phyloP scores from a whole-genome alignment of 305 asterid genomes.

The Fraxinus nigra region DNA sequence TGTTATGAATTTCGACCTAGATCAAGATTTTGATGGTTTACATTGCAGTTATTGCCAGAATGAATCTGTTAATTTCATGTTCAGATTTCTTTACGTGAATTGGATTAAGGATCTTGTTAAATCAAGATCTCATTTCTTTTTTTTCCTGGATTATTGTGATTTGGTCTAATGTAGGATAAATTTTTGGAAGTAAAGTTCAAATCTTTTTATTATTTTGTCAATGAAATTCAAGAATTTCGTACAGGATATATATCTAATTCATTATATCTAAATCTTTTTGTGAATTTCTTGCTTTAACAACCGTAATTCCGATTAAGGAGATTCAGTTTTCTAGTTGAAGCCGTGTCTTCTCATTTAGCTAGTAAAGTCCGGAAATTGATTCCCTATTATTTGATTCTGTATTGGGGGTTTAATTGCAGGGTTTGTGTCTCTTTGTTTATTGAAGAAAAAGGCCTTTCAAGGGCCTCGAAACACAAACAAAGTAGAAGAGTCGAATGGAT shows the following conservation, averaged over 20 bases:
- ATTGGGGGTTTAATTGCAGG: slow-evolving; percentile 42
- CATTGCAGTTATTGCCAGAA: neutral
- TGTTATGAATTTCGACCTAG: slow-evolving; percentile 22
- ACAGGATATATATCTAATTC: slow-evolving; percentile 12
- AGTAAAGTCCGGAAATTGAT: neutral
- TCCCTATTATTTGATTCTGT: slow-evolving; percentile 2
- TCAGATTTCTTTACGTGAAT: slow-evolving; percentile 26
- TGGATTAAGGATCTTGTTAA: slow-evolving; percentile 21
- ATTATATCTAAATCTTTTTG: neutral
- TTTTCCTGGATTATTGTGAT: slow-evolving; percentile 4
- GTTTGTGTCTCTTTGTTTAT: slow-evolving; percentile 69
- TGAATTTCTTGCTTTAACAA: neutral
- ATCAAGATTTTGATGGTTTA: slow-evolving; percentile 20
- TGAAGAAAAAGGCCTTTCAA: slow-evolving; percentile 27
- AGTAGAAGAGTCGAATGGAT: slow-evolving; percentile 55
- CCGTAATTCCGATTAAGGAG: neutral
- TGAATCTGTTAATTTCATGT: neutral
- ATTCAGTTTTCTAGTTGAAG: neutral
- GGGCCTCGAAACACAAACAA: slow-evolving; percentile 27
- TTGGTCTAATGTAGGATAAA: neutral
- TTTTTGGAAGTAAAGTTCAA: slow-evolving; percentile 1
- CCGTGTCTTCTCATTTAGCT: neutral
- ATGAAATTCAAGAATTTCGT: neutral
- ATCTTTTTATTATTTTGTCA: slow-evolving; percentile 10
- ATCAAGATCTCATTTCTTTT: slow-evolving; percentile 10